A percentile compares a stretch with the other conserved stretches of the same genome.
These are phyloP conservation scores for Lodderomyces jiufengensis DNA, from an alignment of 1,139 yeast genomes.

Conservation along the genomic window DNA sequence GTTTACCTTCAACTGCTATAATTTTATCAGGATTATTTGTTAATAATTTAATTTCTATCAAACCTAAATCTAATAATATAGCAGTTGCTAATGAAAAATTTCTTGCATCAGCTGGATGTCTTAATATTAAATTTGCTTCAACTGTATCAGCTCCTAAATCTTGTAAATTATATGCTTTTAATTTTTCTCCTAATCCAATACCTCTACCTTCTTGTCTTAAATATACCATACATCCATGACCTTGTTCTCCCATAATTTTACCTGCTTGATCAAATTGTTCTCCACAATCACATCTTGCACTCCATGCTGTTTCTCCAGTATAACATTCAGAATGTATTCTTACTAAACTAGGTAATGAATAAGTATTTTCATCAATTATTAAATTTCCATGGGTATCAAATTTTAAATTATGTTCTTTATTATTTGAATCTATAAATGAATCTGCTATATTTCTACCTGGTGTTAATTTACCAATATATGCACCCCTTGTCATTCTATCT, in stretches of 20 bases:
- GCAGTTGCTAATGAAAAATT: conserved; percentile 93
- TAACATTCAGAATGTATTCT: conserved; percentile 97
- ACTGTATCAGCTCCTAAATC: conserved; percentile 99
- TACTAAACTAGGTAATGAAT: conserved; percentile 47
- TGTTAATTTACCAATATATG: conserved; percentile 81
- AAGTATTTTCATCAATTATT: conserved; percentile 37
- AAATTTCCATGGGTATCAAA: conserved; percentile 50
- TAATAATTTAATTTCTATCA: conserved; percentile 66
- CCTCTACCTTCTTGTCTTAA: conserved; percentile 98
- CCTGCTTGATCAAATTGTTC: conserved; percentile 99
- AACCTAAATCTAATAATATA: conserved; percentile 78
- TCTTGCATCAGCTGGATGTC: conserved; percentile 97
- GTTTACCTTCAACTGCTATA: conserved; percentile 85
- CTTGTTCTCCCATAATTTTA: conserved; percentile 77
- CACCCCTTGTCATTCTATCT: conserved; percentile 96
- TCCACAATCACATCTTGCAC: conserved; percentile 98
- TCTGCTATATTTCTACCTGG: conserved; percentile 82
- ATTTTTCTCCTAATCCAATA: conserved; percentile 92
- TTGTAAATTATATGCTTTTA: conserved; percentile 94
- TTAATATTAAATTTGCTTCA: conserved; percentile 84
- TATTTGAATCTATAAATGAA: conserved; percentile 43
- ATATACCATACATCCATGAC: conserved; percentile 93
- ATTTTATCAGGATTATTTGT: conserved; percentile 98
- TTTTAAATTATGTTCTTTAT: conserved; percentile 19
- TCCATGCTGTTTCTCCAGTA: conserved; percentile 99